A percentile compares a stretch with the other conserved stretches of the same genome.
phyloP scores from a whole-genome alignment of 73 alveolate genomes.

The Tetrahymena thermophila region DNA sequence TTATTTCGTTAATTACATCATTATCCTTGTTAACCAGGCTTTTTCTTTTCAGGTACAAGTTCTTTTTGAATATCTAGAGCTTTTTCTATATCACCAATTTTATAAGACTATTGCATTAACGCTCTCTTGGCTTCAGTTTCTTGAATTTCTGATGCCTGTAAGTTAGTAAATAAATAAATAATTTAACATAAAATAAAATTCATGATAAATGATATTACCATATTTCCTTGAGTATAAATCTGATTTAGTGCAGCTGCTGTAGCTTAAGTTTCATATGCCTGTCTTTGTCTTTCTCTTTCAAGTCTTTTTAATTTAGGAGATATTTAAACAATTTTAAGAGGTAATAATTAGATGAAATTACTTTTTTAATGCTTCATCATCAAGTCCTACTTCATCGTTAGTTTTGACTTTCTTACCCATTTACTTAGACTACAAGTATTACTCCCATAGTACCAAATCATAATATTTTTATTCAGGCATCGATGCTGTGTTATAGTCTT shows the following conservation, averaged over 20 bases:
- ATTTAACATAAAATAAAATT: not conserved
- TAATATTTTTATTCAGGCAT: slow-evolving; percentile 29
- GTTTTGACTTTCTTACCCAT: not conserved
- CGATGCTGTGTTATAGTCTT: slow-evolving; percentile 39
- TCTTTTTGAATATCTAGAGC: not conserved
- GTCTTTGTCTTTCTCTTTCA: not conserved
- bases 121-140: not conserved
- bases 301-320: not conserved
- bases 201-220: not conserved
- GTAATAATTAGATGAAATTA: not conserved
- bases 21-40: not conserved
- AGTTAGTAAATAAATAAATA: not conserved
- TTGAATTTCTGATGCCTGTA: not conserved
- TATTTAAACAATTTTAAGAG: not conserved
- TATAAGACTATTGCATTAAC: not conserved
- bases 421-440: not conserved
- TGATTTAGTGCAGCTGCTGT: not conserved
- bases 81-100: not conserved
- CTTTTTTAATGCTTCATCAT: not conserved
- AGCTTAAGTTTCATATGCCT: not conserved
- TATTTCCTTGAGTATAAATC: not conserved
- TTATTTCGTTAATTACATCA: not conserved
- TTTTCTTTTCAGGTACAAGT: not conserved
- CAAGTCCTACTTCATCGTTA: not conserved
- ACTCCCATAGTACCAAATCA: slow-evolving; percentile 17